phyloP scores from a whole-genome alignment of 108 stramenopile species.

The Skeletonema grethae region DNA sequence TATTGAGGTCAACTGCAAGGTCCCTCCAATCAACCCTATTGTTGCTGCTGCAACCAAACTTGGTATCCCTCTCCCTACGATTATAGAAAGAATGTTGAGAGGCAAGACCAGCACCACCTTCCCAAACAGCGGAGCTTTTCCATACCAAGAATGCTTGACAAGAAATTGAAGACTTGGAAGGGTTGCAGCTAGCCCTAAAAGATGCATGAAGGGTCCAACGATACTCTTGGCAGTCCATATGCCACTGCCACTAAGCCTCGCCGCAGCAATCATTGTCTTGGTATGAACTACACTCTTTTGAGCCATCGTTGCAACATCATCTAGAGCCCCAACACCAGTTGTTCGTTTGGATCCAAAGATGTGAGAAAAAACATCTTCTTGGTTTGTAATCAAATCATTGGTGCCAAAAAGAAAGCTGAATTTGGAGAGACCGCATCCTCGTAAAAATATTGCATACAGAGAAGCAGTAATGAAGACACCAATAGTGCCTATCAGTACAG shows the following conservation, averaged over 20 bases:
- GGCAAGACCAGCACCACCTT: conserved; percentile 46
- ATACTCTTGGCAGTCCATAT: conserved; percentile 68
- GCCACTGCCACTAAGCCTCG: conserved; percentile 57
- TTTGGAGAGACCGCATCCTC: conserved; percentile 55
- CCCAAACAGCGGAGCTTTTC: conserved; percentile 20
- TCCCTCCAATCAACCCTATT: conserved; percentile 55
- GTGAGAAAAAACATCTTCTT: conserved; percentile 47
- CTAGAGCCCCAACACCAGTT: conserved; percentile 26
- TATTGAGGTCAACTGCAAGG: conserved; percentile 23
- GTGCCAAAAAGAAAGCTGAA: conserved; percentile 49
- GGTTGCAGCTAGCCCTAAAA: conserved; percentile 55
- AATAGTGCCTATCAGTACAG: conserved; percentile 51
- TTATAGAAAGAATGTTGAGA: conserved; percentile 60
- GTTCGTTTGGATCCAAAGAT: conserved; percentile 32
- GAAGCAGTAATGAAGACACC: conserved; percentile 55
- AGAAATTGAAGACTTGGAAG: conserved; percentile 57
- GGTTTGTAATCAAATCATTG: conserved; percentile 43
- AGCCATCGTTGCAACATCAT: conserved; percentile 57
- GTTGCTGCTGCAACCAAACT: conserved; percentile 54
- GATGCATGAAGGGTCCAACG: conserved; percentile 60
- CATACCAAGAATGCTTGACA: conserved; percentile 45
- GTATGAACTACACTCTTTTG: conserved; percentile 53
- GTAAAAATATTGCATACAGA: conserved; percentile 65
- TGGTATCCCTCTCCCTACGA: conserved; percentile 65
- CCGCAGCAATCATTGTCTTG: conserved; percentile 47